These are phyloP conservation scores for Coriaria nepalensis DNA, from an alignment of 306 rosid genomes.

Conservation along the genomic window DNA sequence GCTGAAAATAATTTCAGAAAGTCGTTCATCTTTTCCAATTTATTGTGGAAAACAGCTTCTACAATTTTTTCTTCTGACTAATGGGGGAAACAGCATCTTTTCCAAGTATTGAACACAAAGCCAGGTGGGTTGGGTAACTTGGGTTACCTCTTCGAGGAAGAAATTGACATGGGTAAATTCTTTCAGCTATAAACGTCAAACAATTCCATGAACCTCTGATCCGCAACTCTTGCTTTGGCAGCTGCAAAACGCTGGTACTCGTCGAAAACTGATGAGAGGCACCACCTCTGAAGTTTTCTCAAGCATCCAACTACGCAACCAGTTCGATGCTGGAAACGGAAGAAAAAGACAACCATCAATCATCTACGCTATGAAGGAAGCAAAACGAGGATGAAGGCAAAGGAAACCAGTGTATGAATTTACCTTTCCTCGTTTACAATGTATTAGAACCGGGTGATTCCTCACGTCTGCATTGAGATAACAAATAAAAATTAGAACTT, in stretches of 20 bases:
- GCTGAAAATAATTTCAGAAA: no score
- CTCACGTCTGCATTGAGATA: conserved; percentile 51
- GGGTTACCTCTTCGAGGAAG: conserved; percentile 40
- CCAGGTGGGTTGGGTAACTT: no score
- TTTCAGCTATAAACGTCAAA: conserved; percentile 72
- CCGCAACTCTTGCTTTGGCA: conserved; percentile 90
- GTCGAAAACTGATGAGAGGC: conserved; percentile 74
- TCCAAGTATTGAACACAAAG: no score
- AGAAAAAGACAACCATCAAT: conserved; percentile 9
- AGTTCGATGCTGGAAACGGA: conserved; percentile 73
- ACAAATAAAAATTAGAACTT: conserved; percentile 7
- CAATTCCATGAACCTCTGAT: conserved; percentile 81
- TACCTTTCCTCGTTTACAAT: conserved; percentile 97
- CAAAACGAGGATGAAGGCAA: background rate
- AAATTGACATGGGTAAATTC: conserved; percentile 51
- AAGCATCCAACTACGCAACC: conserved; percentile 96
- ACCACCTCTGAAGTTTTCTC: conserved; percentile 87
- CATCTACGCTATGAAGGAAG: background rate
- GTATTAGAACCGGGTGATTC: conserved; percentile 91
- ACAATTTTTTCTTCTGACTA: no score
- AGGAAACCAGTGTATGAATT: background rate
- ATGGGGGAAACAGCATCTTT: no score
- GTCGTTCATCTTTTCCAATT: no score
- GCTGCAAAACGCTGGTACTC: conserved; percentile 97
- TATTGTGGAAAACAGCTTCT: no score